These are phyloP conservation scores for Lichtheimia hyalospora DNA, from an alignment of 371 early-diverging fungal genomes.

Conservation along the genomic window DNA sequence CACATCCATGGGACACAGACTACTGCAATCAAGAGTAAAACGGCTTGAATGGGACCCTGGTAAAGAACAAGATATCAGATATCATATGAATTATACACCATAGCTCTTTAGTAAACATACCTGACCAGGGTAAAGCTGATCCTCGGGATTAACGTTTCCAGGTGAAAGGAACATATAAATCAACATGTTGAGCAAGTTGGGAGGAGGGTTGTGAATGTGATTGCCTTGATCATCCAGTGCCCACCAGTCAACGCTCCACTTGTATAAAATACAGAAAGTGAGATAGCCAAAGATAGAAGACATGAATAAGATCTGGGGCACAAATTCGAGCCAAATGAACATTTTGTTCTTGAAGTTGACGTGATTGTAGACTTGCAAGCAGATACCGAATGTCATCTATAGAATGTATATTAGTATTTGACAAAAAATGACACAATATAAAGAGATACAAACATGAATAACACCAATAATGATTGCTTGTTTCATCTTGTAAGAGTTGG, in stretches of 20 bases:
- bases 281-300: slow-evolving; percentile 96
- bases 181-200: slow-evolving; percentile 96
- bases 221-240: slow-evolving; percentile 68
- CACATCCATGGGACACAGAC: slow-evolving; percentile 99
- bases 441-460: slow-evolving; percentile 68
- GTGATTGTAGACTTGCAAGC: slow-evolving; percentile 91
- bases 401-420: slow-evolving; percentile 1
- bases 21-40: slow-evolving; percentile 85
- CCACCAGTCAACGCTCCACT: slow-evolving; percentile 95
- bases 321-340: slow-evolving; percentile 82
- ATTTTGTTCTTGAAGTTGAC: slow-evolving; percentile 81
- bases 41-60: slow-evolving; percentile 80
- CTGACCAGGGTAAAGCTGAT: slow-evolving; percentile 87
- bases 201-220: slow-evolving; percentile 75
- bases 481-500: slow-evolving; percentile 99
- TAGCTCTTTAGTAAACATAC: slow-evolving; percentile 28
- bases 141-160: slow-evolving; percentile 78
- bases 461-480: slow-evolving; percentile 98
- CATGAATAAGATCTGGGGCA: slow-evolving; percentile 97
- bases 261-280: slow-evolving; percentile 90
- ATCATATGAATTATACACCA: background rate
- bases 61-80: background rate
- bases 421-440: background rate
- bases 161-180: slow-evolving; percentile 99
- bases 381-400: slow-evolving; percentile 94